These are phyloP conservation scores for Amniculicola lignicola DNA, from an alignment of 495 filamentous ascomycete species.

Conservation along the genomic window DNA sequence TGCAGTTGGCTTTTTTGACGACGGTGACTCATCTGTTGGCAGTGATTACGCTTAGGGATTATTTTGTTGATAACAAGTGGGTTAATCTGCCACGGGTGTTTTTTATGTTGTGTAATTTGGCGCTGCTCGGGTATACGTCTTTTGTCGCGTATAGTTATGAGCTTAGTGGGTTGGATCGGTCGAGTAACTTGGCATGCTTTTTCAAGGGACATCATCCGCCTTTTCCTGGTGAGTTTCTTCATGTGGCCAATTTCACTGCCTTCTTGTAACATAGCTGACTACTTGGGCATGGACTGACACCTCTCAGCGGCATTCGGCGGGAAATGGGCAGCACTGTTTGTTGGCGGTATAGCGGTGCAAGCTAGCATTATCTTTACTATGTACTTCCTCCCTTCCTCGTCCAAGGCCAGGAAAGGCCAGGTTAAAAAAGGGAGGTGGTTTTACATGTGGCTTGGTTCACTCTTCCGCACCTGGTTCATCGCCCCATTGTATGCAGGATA, in stretches of 20 bases:
- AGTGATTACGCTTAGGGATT: constrained; percentile 22
- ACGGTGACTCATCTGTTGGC: constrained; percentile 29
- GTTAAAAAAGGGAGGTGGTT: background rate
- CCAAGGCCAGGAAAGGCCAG: background rate
- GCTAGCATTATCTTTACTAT: constrained; percentile 26
- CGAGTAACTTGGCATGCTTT: constrained; percentile 24
- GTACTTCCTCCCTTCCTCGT: constrained; percentile 20
- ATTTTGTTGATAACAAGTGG: constrained; percentile 30
- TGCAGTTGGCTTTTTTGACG: constrained; percentile 28
- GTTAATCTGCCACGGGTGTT: constrained; percentile 27
- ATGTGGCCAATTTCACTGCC: too few relatives aligned
- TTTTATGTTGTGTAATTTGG: constrained; percentile 29
- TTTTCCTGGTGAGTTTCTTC: too few relatives aligned
- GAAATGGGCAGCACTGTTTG: constrained; percentile 22
- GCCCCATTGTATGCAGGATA: constrained; percentile 28
- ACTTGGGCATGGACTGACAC: too few relatives aligned
- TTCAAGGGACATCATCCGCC: constrained; percentile 22
- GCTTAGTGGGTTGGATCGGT: constrained; percentile 21
- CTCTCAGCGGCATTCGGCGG: constrained; percentile 25
- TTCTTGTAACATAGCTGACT: too few relatives aligned
- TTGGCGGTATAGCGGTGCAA: constrained; percentile 29
- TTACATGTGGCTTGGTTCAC: constrained; percentile 5
- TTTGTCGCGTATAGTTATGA: constrained; percentile 30
- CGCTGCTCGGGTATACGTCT: constrained; percentile 25
- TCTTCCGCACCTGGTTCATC: constrained; percentile 27